Evolutionary conservation across 1,139 yeast genomes (phyloP).

Genomic region (Hyphopichia wangnamkhiaoensis): DNA sequence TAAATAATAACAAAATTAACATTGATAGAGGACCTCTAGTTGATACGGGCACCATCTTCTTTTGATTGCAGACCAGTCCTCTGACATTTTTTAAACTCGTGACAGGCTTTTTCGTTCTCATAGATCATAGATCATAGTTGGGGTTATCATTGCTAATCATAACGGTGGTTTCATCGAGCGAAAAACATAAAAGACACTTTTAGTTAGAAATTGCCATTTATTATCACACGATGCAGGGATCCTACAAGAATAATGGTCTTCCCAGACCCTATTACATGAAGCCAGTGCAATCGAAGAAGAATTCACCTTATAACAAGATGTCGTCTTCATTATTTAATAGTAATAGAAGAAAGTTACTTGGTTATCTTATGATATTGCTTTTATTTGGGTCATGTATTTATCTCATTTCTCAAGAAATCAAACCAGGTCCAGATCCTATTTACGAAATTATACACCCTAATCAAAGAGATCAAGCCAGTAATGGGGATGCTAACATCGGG

Average conservation of each 20-base stretch:
- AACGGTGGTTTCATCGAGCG: background rate
- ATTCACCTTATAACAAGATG: conserved; percentile 39
- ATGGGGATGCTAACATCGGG: background rate
- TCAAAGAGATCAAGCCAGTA: background rate
- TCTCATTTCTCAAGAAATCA: conserved; percentile 41
- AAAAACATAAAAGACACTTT: background rate
- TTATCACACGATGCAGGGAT: conserved; percentile 43
- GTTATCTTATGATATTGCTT: conserved; percentile 38
- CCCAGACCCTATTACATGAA: conserved; percentile 54
- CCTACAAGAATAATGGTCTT: conserved; percentile 43
- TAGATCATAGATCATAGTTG: background rate
- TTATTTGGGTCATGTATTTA: conserved; percentile 39
- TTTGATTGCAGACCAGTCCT: background rate
- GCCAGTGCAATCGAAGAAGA: conserved; percentile 34
- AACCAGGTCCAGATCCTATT: conserved; percentile 25
- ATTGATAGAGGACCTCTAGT: background rate
- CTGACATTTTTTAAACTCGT: background rate
- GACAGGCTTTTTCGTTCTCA: no score
- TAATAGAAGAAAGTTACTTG: conserved; percentile 39
- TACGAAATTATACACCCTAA: conserved; percentile 29
- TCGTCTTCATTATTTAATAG: conserved; percentile 36
- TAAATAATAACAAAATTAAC: background rate
- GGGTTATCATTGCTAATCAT: background rate
- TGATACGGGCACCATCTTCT: no score
- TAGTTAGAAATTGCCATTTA: background rate